phyloP scores from a whole-genome alignment of 768 basidiomycete species.

The Boletellus sp. region DNA sequence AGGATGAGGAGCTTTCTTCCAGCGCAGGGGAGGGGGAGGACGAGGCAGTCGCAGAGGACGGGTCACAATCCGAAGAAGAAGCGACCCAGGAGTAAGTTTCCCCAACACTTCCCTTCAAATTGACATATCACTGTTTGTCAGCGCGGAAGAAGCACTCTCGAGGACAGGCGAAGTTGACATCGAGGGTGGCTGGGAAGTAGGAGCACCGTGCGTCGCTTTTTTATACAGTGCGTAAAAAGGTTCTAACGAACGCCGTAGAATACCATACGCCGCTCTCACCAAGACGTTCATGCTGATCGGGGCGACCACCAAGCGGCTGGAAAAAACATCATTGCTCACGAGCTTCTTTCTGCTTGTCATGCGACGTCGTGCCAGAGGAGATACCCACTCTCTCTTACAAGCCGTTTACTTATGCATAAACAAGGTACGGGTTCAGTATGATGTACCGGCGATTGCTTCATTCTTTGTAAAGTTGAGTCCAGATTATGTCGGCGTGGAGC shows the following conservation, averaged over 20 bases:
- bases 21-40: conserved; percentile 40
- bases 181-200: conserved; percentile 78
- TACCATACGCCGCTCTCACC: conserved; percentile 91
- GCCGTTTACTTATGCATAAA: conserved; percentile 97
- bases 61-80: conserved; percentile 43
- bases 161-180: conserved; percentile 69
- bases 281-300: conserved; percentile 88
- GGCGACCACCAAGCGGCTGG: conserved; percentile 90
- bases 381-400: conserved; percentile 74
- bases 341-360: conserved; percentile 88
- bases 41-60: conserved; percentile 33
- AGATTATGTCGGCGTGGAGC: conserved; percentile 91
- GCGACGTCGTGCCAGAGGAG: conserved; percentile 72
- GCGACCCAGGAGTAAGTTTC: conserved; percentile 62
- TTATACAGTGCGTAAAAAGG: background rate
- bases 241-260: conserved; percentile 41
- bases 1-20: conserved; percentile 31
- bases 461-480: conserved; percentile 67
- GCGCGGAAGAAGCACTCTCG: conserved; percentile 67
- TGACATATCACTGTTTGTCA: conserved; percentile 21
- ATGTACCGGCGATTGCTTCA: background rate
- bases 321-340: conserved; percentile 87
- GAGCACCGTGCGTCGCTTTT: conserved; percentile 65
- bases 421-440: conserved; percentile 50
- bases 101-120: background rate